Evolutionary conservation across 495 filamentous ascomycete genomes (phyloP).

Genomic region (Xylaria acuta): DNA sequence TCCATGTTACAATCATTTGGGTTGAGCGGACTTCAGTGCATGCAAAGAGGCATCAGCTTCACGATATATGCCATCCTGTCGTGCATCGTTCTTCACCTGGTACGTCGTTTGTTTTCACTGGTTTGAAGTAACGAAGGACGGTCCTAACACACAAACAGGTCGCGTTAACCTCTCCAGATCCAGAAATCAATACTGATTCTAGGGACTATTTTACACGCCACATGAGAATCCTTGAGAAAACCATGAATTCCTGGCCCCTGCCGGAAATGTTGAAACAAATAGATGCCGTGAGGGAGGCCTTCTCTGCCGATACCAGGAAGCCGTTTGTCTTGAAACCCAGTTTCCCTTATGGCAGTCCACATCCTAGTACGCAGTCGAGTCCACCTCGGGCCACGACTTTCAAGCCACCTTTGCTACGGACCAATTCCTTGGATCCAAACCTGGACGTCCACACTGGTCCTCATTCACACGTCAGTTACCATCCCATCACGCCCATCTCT

Average conservation of each 20-base stretch:
- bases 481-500: constrained; percentile 85
- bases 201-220: constrained; percentile 92
- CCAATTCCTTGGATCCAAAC: constrained; percentile 51
- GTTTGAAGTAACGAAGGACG: constrained; percentile 21
- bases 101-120: constrained; percentile 54
- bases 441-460: constrained; percentile 52
- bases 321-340: constrained; percentile 88
- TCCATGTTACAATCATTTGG: constrained; percentile 79
- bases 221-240: constrained; percentile 93
- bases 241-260: constrained; percentile 84
- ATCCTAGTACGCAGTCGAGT: constrained; percentile 62
- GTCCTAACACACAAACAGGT: constrained; percentile 61
- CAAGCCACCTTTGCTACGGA: constrained; percentile 47
- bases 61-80: constrained; percentile 91
- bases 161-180: constrained; percentile 92
- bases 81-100: constrained; percentile 94
- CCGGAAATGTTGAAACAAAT: constrained; percentile 92
- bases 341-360: constrained; percentile 88
- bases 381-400: constrained; percentile 61
- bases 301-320: constrained; percentile 84
- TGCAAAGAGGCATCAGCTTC: constrained; percentile 95
- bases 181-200: constrained; percentile 82
- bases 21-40: constrained; percentile 82
- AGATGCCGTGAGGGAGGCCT: constrained; percentile 87
- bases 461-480: constrained; percentile 77